Conservation (phyloP, 2,329 filamentous ascomycete genomes). For the Colletotrichum sp. region DNA sequence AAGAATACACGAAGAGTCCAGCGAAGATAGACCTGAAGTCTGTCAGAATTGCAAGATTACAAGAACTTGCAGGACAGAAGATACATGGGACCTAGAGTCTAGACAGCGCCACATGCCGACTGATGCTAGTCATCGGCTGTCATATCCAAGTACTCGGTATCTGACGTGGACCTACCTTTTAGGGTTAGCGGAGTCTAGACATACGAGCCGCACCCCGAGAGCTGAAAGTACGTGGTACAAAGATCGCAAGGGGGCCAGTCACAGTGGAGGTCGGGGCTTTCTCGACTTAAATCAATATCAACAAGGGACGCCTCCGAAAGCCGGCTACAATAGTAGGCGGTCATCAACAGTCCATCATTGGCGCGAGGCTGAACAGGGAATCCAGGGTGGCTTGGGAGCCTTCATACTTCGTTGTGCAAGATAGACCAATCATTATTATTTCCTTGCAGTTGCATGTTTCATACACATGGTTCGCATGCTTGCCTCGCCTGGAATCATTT, state of each 20-base stretch:
- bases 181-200: not conserved
- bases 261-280: not conserved
- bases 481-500: not conserved
- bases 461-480: not conserved
- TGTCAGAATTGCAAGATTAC: not conserved
- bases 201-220: not conserved
- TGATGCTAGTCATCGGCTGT: not conserved
- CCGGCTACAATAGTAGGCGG: not conserved
- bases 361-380: not conserved
- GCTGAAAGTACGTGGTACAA: not conserved
- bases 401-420: not conserved
- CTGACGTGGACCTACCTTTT: not conserved
- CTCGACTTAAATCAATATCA: not conserved
- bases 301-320: not conserved
- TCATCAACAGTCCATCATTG: not conserved
- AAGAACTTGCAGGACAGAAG: not conserved
- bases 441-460: slow-evolving; percentile 3
- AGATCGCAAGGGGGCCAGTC: not conserved
- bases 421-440: not conserved
- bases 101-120: not conserved
- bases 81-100: not conserved
- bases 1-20: not conserved
- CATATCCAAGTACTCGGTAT: not conserved
- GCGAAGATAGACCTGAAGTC: not conserved
- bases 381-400: not conserved